Conservation (phyloP, 768 basidiomycete species). For the Agaricus sinodeliciosus region DNA sequence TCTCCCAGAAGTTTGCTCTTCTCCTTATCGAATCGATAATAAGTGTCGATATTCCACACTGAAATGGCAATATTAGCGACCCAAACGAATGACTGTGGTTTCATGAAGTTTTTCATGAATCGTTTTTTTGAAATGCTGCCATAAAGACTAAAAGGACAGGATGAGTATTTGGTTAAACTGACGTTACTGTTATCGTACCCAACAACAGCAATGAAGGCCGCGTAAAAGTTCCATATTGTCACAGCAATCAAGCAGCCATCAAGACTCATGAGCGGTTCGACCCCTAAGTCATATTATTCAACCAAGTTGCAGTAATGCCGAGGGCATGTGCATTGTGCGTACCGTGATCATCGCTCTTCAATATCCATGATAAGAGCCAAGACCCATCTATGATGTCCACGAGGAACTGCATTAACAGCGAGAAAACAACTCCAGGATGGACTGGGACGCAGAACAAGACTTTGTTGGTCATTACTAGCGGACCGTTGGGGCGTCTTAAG, state of each 20-base stretch:
- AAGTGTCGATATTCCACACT: constrained; percentile 1
- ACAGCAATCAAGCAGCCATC: constrained; percentile 1
- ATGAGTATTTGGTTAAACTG: not conserved
- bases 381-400: not conserved
- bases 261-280: not conserved
- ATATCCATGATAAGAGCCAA: constrained; percentile 3
- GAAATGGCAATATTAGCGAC: constrained; percentile 4
- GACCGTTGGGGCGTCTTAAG: too few relatives aligned
- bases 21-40: not conserved
- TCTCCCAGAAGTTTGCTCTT: not conserved
- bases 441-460: constrained; percentile 2
- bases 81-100: constrained; percentile 7
- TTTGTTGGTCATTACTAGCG: not conserved
- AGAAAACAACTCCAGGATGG: not conserved
- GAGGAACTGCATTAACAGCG: constrained; percentile 2
- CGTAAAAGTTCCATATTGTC: constrained; percentile 6
- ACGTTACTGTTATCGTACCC: not conserved
- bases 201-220: not conserved
- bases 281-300: not conserved
- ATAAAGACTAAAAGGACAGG: not conserved
- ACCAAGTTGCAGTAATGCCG: not conserved
- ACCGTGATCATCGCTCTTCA: constrained; percentile 3
- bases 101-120: constrained; percentile 6
- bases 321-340: not conserved
- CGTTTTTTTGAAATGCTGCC: not conserved